phyloP scores from a whole-genome alignment of 78 protist species.

The Speleostelium caveatum region DNA sequence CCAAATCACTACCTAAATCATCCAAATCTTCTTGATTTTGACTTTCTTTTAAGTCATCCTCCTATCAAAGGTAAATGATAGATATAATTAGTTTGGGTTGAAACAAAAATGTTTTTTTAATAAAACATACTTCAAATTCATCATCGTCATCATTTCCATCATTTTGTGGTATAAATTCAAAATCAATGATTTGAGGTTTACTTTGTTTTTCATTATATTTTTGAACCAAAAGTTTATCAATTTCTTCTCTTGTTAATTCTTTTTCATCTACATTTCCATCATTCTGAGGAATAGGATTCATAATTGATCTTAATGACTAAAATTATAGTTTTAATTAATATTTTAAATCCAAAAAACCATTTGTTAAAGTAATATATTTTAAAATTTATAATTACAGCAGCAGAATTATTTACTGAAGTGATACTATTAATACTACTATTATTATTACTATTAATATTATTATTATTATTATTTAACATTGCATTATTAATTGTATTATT shows the following conservation, averaged over 20 bases:
- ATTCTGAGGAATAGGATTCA: constrained; percentile 68
- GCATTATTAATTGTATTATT: background rate
- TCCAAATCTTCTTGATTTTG: constrained; percentile 22
- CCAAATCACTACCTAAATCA: constrained; percentile 58
- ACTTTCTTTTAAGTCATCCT: constrained; percentile 14
- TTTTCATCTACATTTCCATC: constrained; percentile 35
- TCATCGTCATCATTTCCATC: constrained; percentile 62
- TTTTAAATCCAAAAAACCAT: background rate
- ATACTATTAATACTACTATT: background rate
- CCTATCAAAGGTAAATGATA: too few relatives aligned
- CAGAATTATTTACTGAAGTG: too few relatives aligned
- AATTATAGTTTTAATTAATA: background rate
- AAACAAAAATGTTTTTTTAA: background rate
- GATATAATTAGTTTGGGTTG: too few relatives aligned
- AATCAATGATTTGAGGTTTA: background rate
- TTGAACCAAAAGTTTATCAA: constrained; percentile 20
- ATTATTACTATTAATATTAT: background rate
- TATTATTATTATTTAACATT: background rate
- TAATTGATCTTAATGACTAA: constrained; percentile 32
- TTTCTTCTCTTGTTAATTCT: constrained; percentile 6
- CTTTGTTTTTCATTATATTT: constrained; percentile 16
- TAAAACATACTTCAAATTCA: constrained; percentile 30
- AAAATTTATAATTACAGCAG: too few relatives aligned
- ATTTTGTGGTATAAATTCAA: constrained; percentile 7
- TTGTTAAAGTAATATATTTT: background rate